Percentiles rank a stretch among this genome's conserved stretches.
These are phyloP conservation scores for Dendryphion nanum DNA, from an alignment of 2,329 filamentous ascomycete species.

Conservation along the genomic window DNA sequence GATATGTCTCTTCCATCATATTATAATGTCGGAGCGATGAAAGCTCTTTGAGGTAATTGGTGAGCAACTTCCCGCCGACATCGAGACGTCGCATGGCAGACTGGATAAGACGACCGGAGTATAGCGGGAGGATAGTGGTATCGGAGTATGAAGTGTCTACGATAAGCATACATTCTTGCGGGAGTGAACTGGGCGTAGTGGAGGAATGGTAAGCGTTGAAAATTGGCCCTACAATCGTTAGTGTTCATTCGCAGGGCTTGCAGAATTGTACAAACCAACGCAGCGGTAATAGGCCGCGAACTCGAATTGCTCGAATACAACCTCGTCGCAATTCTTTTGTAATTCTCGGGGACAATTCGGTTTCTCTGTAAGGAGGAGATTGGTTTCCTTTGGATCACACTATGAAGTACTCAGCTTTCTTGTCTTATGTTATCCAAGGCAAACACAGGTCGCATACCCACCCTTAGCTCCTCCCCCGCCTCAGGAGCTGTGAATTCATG, in stretches of 20 bases:
- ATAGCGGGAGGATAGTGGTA: constrained; percentile 83
- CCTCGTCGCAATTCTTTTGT: constrained; percentile 90
- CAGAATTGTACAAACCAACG: constrained; percentile 66
- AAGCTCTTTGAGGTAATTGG: constrained; percentile 86
- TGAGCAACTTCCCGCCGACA: constrained; percentile 87
- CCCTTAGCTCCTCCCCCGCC: constrained; percentile 59
- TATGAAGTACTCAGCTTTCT: constrained; percentile 11
- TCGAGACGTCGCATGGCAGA: constrained; percentile 80
- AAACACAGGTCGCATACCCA: constrained; percentile 29
- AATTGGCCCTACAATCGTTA: constrained; percentile 65
- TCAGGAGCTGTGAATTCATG: constrained; percentile 78
- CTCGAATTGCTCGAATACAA: constrained; percentile 95
- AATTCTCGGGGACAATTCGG: constrained; percentile 78
- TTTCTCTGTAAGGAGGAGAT: constrained; percentile 80
- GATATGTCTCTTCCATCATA: constrained; percentile 88
- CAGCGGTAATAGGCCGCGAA: constrained; percentile 83
- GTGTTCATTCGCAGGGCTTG: too few relatives aligned
- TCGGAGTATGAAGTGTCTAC: constrained; percentile 92
- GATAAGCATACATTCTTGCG: constrained; percentile 79
- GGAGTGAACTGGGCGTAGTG: constrained; percentile 47
- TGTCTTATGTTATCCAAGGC: not conserved
- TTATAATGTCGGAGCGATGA: constrained; percentile 91
- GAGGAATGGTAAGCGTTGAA: constrained; percentile 73
- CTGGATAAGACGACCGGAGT: constrained; percentile 78
- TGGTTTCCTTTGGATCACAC: constrained; percentile 78